These are phyloP conservation scores for Balakata baccata DNA, from an alignment of 345 rosid species.

Conservation along the genomic window DNA sequence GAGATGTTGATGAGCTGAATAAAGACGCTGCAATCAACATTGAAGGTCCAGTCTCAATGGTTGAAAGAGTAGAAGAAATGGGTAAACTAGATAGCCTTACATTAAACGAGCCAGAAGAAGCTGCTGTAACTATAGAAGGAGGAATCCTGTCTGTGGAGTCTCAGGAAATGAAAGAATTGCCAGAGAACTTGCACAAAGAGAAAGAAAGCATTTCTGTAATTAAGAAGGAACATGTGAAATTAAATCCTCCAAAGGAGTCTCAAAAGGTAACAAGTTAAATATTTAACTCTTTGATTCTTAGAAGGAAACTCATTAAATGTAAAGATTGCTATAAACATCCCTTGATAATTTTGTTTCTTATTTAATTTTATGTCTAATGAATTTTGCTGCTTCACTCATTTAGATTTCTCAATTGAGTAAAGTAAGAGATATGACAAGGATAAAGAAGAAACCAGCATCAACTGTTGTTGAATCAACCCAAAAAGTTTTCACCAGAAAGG, in stretches of 20 bases:
- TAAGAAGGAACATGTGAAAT: conserved; percentile 31
- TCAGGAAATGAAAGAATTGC: conserved; percentile 28
- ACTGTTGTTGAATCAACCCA: conserved; percentile 41
- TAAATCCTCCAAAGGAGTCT: conserved; percentile 38
- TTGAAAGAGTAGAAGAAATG: conserved; percentile 34
- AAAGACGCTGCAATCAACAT: conserved; percentile 36
- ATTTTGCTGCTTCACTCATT: conserved; percentile 11
- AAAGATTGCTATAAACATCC: neutral
- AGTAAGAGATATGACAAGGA: conserved; percentile 27
- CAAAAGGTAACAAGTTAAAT: conserved; percentile 48
- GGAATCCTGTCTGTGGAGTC: conserved; percentile 4
- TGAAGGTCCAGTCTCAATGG: conserved; percentile 39
- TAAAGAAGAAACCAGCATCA: conserved; percentile 35
- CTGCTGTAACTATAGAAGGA: neutral
- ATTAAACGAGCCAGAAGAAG: conserved; percentile 15
- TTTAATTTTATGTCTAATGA: neutral
- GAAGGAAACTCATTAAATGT: neutral
- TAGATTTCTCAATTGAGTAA: conserved; percentile 42
- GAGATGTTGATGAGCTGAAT: conserved; percentile 17
- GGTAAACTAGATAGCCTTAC: conserved; percentile 3
- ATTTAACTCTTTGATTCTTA: neutral
- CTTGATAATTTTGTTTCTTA: neutral
- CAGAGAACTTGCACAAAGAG: conserved; percentile 32
- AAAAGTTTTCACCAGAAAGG: conserved; percentile 39
- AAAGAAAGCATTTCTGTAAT: conserved; percentile 21